Evolutionary conservation across 2,329 filamentous ascomycete genomes (phyloP), one percentile per base, ranked within the genome.

Genomic region (Apiospora sp.): DNA sequence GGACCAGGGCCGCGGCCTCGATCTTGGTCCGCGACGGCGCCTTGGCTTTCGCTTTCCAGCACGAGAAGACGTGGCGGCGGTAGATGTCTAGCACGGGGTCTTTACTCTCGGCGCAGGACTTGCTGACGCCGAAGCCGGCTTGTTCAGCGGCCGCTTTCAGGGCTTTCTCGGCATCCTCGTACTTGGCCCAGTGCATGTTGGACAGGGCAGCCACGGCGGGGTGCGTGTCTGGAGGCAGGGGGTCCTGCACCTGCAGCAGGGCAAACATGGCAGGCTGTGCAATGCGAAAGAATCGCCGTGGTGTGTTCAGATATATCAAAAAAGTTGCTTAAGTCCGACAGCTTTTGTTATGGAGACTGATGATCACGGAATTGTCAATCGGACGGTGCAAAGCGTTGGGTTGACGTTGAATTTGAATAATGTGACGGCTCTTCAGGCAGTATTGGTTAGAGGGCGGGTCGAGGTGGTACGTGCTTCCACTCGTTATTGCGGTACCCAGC

Each of bases 31-130:
- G 46, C 30, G 68, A 70, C 34, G 48, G 34, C 1, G 68, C 48
- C 48, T 70, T 70, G 68, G 68, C 46, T 22, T 70, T 70, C 34
- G 46, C 68, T 48, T 70, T 70, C 68, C 68, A 70, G 68, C 68
- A 70, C 14, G 68, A 70, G 49, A 70, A 70, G 49, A 70, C 68
- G 14, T 70, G 68, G 4, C 68, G 68, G 30, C 68, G 68, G 49
- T 70, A 70, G 37, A 70, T 51, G 34, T 70, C 68, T 27, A 51
- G 10, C 5, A 70, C 48, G 22, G 68, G 68, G n/a, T 70, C 68
- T 24, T 70, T 70, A 27, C 68, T 70, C 48, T 70, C 68, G 68
- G 68, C 68, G 22, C 68, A 70, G 46, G 68, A 54, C 22, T 70
- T 70, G 68, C 68, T 70, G 19, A 70, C 68, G 3, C 68, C 68